Base-by-base conservation (phyloP, 176 grass and related monocot genomes). In the Lolium rigidum region DNA sequence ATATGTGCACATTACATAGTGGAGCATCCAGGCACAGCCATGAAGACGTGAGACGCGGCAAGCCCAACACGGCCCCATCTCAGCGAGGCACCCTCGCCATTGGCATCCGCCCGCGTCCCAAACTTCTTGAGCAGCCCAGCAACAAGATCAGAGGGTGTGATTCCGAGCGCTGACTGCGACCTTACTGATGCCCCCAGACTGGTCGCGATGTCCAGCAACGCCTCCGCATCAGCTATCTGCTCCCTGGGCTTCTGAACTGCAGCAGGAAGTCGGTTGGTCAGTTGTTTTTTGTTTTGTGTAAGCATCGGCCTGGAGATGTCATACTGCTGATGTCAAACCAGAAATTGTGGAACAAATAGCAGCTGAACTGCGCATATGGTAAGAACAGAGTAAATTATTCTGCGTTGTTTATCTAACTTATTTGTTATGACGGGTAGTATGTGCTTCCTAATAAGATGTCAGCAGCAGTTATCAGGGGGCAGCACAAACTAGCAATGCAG, bases 161-260 rank as follows among this genome's bases (percentile, higher is more conserved):
- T 64, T 50, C 96, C 93, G 50, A 92, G 86, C 74, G 67, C 88
- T 9, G 91, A 83, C 43, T 95, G 91, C 39, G 93, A 89, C 76
- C 88, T 95, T 41, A 95, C 88, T 39, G 96, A 92, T 20, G 91
- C 85, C 14, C 89, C 84, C 71, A 98, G 85, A 58, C 88, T 94
- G 79, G 52, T 49, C 1, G 95, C 70, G 37, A 98, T 93, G 91
- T 91, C 93, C 60, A 95, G 77, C 70, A 98, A 84, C 6, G 95
- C 88, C 67, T 95, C 93, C 50, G 95, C 95, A 22, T 98, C 95
- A 20, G 93, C 91, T 15, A 98, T 76, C 81, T 95, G 95, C 82
- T 98, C 95, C 88, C 91, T 93, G 10, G 95, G 95, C 69, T 82
- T 98, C 15, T 92, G 84, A 73, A 95, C 95, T 98, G 91, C n/a